Evolutionary conservation across 2,329 filamentous ascomycete genomes (phyloP).

Genomic region (Monosporascus sp.): DNA sequence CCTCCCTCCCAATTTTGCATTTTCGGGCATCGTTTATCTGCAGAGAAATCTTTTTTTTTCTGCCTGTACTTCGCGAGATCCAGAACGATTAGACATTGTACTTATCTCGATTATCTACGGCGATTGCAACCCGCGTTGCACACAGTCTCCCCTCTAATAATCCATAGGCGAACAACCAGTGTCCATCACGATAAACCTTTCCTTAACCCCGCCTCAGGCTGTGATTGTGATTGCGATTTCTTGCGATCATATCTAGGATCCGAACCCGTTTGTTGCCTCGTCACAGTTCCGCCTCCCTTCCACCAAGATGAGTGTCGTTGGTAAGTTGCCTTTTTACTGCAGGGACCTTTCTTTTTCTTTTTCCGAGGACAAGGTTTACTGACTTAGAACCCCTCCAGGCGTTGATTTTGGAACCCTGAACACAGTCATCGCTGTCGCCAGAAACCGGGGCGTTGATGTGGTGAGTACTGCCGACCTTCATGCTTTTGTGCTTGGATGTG

Average conservation of each 20-base stretch:
- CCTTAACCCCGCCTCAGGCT: neutral
- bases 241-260: neutral
- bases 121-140: neutral
- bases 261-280: slow-evolving; percentile 11
- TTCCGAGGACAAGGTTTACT: neutral
- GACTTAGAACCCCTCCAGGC: slow-evolving; percentile 39
- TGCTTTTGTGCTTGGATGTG: slow-evolving; percentile 3
- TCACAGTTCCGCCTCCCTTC: slow-evolving; percentile 17
- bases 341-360: neutral
- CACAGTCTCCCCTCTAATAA: neutral
- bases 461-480: slow-evolving; percentile 53
- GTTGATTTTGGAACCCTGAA: slow-evolving; percentile 95
- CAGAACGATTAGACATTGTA: neutral
- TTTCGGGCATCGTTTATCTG: neutral
- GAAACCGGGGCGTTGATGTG: slow-evolving; percentile 98
- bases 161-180: neutral
- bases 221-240: neutral
- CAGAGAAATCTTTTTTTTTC: neutral
- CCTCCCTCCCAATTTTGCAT: neutral
- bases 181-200: neutral
- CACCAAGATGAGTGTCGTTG: slow-evolving; percentile 50
- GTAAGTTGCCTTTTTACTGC: slow-evolving; percentile 27
- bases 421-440: slow-evolving; percentile 94
- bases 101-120: neutral
- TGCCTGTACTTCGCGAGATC: neutral